phyloP scores from a whole-genome alignment of 495 filamentous ascomycete species.

The Antarctomyces pellizariae region DNA sequence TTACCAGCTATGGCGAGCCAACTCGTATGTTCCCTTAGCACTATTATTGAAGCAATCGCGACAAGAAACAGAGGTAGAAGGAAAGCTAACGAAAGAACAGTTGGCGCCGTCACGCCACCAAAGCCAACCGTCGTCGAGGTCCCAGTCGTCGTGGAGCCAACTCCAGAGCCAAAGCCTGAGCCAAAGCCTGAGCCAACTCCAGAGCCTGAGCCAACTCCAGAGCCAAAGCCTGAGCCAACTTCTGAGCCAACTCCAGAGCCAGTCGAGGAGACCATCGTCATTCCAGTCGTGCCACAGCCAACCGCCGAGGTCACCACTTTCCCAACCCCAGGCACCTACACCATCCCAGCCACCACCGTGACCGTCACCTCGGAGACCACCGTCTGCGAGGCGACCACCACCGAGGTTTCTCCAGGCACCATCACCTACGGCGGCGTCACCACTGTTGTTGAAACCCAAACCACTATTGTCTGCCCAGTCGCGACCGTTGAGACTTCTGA shows the following conservation, averaged over 20 bases:
- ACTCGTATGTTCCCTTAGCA: constrained; percentile 19
- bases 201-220: neutral
- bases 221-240: constrained; percentile 11
- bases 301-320: constrained; percentile 42
- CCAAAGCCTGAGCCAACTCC: constrained; percentile 8
- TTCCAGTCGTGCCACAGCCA: constrained; percentile 17
- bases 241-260: constrained; percentile 17
- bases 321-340: constrained; percentile 53
- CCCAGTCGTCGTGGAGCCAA: neutral
- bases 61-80: neutral
- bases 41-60: neutral
- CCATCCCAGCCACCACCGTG: constrained; percentile 54
- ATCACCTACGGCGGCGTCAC: constrained; percentile 59
- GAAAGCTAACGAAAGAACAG: too few relatives aligned
- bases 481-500: constrained; percentile 36
- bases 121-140: constrained; percentile 4
- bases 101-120: too few relatives aligned
- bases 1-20: constrained; percentile 30
- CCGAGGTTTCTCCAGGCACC: constrained; percentile 36
- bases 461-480: constrained; percentile 50
- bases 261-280: constrained; percentile 12
- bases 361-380: constrained; percentile 41
- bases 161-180: constrained; percentile 5
- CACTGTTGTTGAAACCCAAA: constrained; percentile 43
- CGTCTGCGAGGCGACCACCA: constrained; percentile 39